phyloP scores from a whole-genome alignment of 352 stramenopile species.

The Pythium insidiosum region DNA sequence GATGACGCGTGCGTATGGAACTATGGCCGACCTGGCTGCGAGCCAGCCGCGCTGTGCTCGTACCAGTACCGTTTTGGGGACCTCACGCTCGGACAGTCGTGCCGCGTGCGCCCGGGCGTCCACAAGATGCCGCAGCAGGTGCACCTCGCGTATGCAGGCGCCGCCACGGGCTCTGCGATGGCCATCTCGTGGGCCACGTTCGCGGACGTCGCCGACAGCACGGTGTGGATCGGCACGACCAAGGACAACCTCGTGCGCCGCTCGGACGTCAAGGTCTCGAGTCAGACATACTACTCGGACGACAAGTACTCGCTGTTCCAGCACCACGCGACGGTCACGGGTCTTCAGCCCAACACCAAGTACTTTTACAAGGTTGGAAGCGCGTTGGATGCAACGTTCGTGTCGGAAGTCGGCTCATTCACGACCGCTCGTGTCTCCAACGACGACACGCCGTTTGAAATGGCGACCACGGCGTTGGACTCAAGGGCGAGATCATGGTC shows the following conservation, averaged over 20 bases:
- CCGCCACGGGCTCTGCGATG: conserved; percentile 25
- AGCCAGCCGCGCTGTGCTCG: too few relatives aligned
- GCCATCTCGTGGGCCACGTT: conserved; percentile 40
- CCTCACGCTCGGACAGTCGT: conserved; percentile 10
- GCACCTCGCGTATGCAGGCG: conserved; percentile 38
- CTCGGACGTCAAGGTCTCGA: conserved; percentile 8
- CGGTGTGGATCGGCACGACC: conserved; percentile 25
- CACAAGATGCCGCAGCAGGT: conserved; percentile 26
- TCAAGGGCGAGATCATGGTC: conserved; percentile 30
- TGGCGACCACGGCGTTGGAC: conserved; percentile 43
- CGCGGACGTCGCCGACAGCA: conserved; percentile 14
- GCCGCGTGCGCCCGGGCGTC: conserved; percentile 4
- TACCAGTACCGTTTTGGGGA: too few relatives aligned
- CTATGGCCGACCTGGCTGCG: too few relatives aligned
- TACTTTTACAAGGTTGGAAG: conserved; percentile 31
- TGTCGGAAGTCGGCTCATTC: conserved; percentile 17
- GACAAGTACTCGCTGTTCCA: conserved; percentile 34
- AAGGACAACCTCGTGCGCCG: conserved; percentile 10
- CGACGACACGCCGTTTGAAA: conserved; percentile 27
- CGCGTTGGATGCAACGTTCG: background rate
- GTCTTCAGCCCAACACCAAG: conserved; percentile 21
- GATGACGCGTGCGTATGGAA: too few relatives aligned
- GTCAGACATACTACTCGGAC: conserved; percentile 27
- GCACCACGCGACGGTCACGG: conserved; percentile 31
- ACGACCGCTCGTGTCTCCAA: conserved; percentile 23